Base-by-base conservation (phyloP, 2,329 filamentous ascomycete genomes). In the Apiospora koreana region DNA sequence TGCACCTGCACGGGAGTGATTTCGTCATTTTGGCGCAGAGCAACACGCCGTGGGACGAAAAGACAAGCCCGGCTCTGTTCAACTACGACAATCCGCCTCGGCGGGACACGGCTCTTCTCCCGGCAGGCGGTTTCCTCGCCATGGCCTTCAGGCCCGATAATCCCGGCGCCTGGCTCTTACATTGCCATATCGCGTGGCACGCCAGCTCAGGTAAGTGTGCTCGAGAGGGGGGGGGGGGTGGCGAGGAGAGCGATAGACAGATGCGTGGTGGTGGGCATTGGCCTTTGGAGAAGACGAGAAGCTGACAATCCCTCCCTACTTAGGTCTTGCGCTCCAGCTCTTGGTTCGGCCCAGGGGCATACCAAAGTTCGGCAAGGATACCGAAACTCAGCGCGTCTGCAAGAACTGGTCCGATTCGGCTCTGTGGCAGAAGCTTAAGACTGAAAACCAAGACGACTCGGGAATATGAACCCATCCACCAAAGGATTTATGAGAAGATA, bases 131-230 rank as follows among this genome's bases (percentile, higher is more conserved):
- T 0, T 84, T 83, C 74, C 71, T 87, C 16, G 81, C 83, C 4
- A 77, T 87, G 38, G 85, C 82, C 0, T 87, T 85, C 76, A 75
- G 78, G 67, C 80, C 83, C 0, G 82, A 88, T 74, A 87, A 87
- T 72, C 86, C 85, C 0, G 86, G 85, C 62, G 75, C 79, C 23
- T 84, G 83, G 82, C 74, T 83, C 28, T 77, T 84, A 76, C 83
- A 85, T 73, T 85, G 83, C 76, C 83, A 85, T 74, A 85, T 85
- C 68, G 82, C 82, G 16, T 85, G 81, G 84, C 86, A 88, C 74
- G 79, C 86, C 31, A 62, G 54, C 18, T 62, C 54, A 38, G 54
- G 54, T 62, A 21, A 38, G 54, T 62, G 9, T n/a, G 21, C 31
- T n/a, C 16, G 10, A n/a, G 9, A 35, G 18, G 18, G 10, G 28